A percentile compares a stretch with the other conserved stretches of the same genome.
Conservation (phyloP, 2,329 filamentous ascomycete genomes). For the Pseudocercospora cruenta region DNA sequence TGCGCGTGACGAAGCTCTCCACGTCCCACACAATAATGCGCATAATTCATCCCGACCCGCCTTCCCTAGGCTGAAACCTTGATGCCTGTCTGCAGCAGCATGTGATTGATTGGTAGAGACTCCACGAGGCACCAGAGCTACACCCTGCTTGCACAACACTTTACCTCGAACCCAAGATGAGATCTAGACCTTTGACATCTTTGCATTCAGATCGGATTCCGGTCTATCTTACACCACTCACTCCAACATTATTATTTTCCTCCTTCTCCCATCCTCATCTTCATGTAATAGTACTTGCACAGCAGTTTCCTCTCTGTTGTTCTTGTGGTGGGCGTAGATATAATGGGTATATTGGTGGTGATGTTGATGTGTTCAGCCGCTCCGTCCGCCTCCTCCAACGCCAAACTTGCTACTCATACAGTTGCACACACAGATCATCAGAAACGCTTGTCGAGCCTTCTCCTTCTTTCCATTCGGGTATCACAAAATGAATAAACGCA, state of each 20-base stretch:
- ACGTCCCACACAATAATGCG: neutral
- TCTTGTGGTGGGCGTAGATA: neutral
- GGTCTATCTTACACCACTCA: neutral
- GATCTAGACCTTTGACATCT: no score
- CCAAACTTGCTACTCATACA: constrained; percentile 3
- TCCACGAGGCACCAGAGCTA: neutral
- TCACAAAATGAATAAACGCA: constrained; percentile 27
- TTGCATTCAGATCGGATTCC: neutral
- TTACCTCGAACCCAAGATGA: neutral
- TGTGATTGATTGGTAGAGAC: neutral
- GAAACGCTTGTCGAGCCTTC: neutral
- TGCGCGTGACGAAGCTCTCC: neutral
- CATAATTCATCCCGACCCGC: constrained; percentile 4
- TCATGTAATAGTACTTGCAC: neutral
- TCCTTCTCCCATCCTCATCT: neutral
- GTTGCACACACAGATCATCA: constrained; percentile 4
- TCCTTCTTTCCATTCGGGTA: constrained; percentile 24
- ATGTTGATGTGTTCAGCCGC: neutral
- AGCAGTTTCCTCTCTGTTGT: neutral
- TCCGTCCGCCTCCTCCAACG: neutral
- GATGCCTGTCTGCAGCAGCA: constrained; percentile 6
- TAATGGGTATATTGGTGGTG: neutral
- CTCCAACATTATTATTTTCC: neutral
- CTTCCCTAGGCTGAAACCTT: neutral
- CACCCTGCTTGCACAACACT: neutral